Evolutionary conservation across 768 basidiomycete species (phyloP).

Genomic region (Tylopilus plumbeoviolaceoides): DNA sequence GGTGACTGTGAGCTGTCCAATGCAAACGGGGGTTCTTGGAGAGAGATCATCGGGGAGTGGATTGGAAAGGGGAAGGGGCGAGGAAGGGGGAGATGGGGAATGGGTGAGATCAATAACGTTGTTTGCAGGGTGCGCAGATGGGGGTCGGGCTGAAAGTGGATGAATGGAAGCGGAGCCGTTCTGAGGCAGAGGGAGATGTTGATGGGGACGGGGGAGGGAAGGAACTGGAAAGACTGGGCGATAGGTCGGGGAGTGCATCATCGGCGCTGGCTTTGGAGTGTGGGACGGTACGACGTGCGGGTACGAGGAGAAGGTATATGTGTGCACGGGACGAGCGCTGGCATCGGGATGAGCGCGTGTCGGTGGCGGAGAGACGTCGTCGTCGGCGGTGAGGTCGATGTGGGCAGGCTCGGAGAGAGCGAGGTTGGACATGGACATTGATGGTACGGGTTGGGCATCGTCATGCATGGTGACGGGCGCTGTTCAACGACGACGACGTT

Average conservation of each 20-base stretch:
- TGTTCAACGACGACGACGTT: not conserved
- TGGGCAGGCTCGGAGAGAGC: conserved; percentile 44
- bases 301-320: conserved; percentile 23
- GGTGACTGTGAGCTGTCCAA: conserved; percentile 78
- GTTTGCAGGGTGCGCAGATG: conserved; percentile 30
- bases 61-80: conserved; percentile 23
- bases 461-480: conserved; percentile 23
- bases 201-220: conserved; percentile 24
- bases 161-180: conserved; percentile 23
- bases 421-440: conserved; percentile 34
- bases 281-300: conserved; percentile 21
- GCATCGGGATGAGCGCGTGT: conserved; percentile 32
- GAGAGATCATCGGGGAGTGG: conserved; percentile 55
- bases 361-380: conserved; percentile 42
- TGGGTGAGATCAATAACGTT: conserved; percentile 76
- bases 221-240: conserved; percentile 52
- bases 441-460: conserved; percentile 25
- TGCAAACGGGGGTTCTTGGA: conserved; percentile 83
- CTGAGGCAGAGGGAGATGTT: conserved; percentile 21
- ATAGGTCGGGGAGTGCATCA: conserved; percentile 31
- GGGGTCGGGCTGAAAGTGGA: conserved; percentile 15
- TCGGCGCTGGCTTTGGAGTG: conserved; percentile 25
- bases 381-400: conserved; percentile 72
- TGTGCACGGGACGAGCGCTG: conserved; percentile 40
- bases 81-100: conserved; percentile 54